Evolutionary conservation across 1,284 basidiomycete species (phyloP), one percentile per base, ranked within the genome.

Genomic region (Sutorius eximius): DNA sequence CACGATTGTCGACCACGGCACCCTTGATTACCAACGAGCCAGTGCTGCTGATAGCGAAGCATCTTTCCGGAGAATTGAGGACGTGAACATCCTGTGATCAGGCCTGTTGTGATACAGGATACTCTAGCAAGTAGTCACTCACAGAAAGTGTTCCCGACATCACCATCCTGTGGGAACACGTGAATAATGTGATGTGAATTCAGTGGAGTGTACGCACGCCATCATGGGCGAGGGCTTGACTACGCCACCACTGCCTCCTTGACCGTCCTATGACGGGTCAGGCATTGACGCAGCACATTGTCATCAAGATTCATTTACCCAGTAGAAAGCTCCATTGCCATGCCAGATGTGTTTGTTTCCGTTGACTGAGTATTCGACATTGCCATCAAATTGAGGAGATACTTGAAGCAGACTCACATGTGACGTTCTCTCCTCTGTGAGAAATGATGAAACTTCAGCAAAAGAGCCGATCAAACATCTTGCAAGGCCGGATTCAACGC

Each of bases 141-240:
- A 72, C 66, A 29, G 53, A 56, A 3, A 68, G 32, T 2, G 48
- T 58, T 20, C 70, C 70, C 5, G 67, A 67, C 0, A 71, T 71
- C 0, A 0, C 0, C 9, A 72, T 37, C 1, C 67, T 68, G n/a
- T 44, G 13, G 9, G n/a, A 24, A 15, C 18, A 44, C 24, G 43
- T 61, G 24, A 53, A 33, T 2, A 9, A 43, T 42, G 36, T 27
- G 24, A 16, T 10, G 13, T 2, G 6, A 37, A 29, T 36, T 33
- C 9, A 29, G 16, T 38, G 13, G 32, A 43, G 45, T 22, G 18
- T 15, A 55, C 63, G 3, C 54, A 81, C 79, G 68, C 71, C 74
- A 82, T 78, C 79, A 82, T 79, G 7, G 79, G 79, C 16, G 59
- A 63, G 8, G 80, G 80, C 53, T 82, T 82, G 5, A 6, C 24